Base-by-base conservation (phyloP, 1,284 basidiomycete species). In the Microbotryomycetes sp. region DNA sequence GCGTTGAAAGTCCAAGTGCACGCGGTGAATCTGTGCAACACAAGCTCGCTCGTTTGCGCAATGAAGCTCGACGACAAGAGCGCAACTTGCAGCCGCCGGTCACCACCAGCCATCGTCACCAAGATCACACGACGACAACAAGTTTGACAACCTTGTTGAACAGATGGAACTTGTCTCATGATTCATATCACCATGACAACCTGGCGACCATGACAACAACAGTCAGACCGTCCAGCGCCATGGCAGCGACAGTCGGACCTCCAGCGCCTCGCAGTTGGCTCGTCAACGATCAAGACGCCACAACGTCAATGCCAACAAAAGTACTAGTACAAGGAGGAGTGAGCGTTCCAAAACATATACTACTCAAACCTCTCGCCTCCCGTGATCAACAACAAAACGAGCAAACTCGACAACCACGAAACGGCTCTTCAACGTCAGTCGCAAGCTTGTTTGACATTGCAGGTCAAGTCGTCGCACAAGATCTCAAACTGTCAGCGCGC, bases 231-330 rank as follows among this genome's bases (percentile, higher is more conserved):
- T 2, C 56, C 56, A 1, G 55, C 48, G 7, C 52, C 60, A 6
- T n/a, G n/a, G n/a, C n/a, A n/a, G n/a, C n/a, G n/a, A n/a, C n/a
- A n/a, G n/a, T n/a, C n/a, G 60, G 60, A 4, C 62, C 62, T 3
- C 48, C 62, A 1, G 25, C 62, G 7, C 62, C 62, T 3, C 36
- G 45, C 3, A 55, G 56, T 26, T 59, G 62, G 57, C 45, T 36
- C 14, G 42, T 55, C 0, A 2, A 14, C 4, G 19, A 19, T 28
- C 12, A 6, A 22, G 5, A 30, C 46, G 19, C 47, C 28, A 19
- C 56, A 48, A 22, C 49, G 30, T 15, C 36, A 30, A 22, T 49
- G 30, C 7, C 36, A 30, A 47, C 31, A 51, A 31, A 26, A 5
- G 25, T 5, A 29, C 12, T 15, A 48, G 58, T 26, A 5, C 31